Base-by-base conservation (phyloP, 2,329 filamentous ascomycete species). In the Pseudocercospora fijiensis region DNA sequence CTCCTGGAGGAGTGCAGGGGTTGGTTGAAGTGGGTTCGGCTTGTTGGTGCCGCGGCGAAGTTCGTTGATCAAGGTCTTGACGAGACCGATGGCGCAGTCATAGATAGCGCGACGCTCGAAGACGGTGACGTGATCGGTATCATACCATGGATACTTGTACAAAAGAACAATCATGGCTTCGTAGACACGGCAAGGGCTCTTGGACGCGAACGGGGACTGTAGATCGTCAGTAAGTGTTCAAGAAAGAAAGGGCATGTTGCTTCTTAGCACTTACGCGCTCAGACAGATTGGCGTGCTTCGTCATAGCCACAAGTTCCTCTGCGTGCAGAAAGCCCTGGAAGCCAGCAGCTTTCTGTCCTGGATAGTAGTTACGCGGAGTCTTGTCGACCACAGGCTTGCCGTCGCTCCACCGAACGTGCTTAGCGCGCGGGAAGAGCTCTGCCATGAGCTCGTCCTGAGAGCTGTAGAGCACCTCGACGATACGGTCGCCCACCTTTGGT, bases 91-190 rank as follows among this genome's bases (percentile, higher is more conserved):
- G 11, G 71, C 65, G 52, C 68, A 71, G 13, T 78, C 73, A 72
- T 80, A 83, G 27, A 85, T 69, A 9, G 72, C 65, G 60, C 81
- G 79, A 55, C 82, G 81, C 62, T 83, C 79, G 47, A 75, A 71
- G 22, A 85, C 70, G 0, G 77, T 81, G 70, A 84, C 81, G 63
- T 80, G 69, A 13, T 76, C 69, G 10, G 75, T 72, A 4, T 79
- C 78, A 53, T 77, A 77, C 82, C 82, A 85, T 2, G 83, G 83
- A 64, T 81, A 85, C 80, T 84, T 85, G 74, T 80, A 77, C 18
- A 85, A 73, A 3, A 80, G 83, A 58, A 79, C 82, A 63, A 84
- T 82, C 58, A 82, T 78, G 16, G 76, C 76, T 72, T 85, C 83
- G 69, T 82, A 85, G 16, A 80, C 78, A n/a, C 83, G 81, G 70